Evolutionary conservation across 2,329 filamentous ascomycete genomes (phyloP), one percentile per base, ranked within the genome.

Genomic region (Pyricularia sp.): DNA sequence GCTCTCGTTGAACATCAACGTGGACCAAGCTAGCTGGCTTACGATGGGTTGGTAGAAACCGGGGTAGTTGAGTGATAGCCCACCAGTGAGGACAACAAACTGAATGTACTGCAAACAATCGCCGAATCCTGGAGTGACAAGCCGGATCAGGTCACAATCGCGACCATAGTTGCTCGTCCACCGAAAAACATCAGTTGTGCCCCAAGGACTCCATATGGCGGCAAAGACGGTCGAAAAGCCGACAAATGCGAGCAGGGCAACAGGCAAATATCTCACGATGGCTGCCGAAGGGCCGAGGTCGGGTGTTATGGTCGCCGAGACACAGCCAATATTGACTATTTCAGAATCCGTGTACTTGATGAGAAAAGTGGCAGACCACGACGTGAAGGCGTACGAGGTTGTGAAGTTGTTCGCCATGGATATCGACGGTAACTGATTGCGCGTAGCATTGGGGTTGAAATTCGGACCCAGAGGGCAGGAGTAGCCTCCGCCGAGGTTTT

Each of bases 131-230:
- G 95, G 95, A 0, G 95, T 99, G 42, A 99, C 93, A 65, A 99
- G 84, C 69, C 95, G 89, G 68, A 99, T 83, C 72, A 97, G 83
- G 79, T 99, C 95, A 71, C 92, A 92, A 74, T 99, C 95, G 73
- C 94, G 89, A 50, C 95, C 95, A 77, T 97, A 98, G 77, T 99
- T 99, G 76, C 93, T 96, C n/a, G 93, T 93, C 93, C 94, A 99
- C 73, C 92, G 90, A 77, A 98, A 98, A 25, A 94, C 85, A 76
- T 99, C 92, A 9, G 88, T 88, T 1, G 93, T 92, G 25, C 95
- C 95, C 94, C 95, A 99, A 0, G 95, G 95, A 75, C 94, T 97
- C 76, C 89, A 94, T 55, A 96, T 92, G 66, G 89, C 92, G 2
- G 95, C 93, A 72, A 93, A 88, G 50, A 94, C 82, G 7, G 94